Base-by-base conservation (phyloP, 805 yeast genomes). In the Ogataea naganishii region DNA sequence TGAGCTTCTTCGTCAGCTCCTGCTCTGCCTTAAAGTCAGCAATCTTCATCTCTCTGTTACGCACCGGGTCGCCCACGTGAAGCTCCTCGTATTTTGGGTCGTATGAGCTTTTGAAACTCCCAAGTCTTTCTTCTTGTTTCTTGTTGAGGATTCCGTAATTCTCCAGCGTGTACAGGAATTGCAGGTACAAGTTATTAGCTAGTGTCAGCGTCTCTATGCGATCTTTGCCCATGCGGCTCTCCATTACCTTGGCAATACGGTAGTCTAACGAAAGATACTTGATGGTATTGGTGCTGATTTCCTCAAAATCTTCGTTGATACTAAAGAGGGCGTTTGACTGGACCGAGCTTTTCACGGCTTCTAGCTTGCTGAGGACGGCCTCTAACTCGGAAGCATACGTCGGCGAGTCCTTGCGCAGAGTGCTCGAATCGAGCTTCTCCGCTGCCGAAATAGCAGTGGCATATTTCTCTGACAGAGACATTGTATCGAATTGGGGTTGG, bases 41-140 rank as follows among this genome's bases (percentile, higher is more conserved):
- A 34, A 86, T 84, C 49, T 85, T 88, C 28, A 72, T 78, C 14
- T 77, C 75, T 42, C 96, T 65, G 42, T 67, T 60, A 8, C 50
- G 44, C 0, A 65, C 60, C 0, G 80, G 63, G 29, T 64, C 62
- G 1, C 38, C 34, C 1, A 38, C 37, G 11, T 49, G 35, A 1
- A 57, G 23, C 47, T 72, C 66, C 31, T 56, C 56, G 20, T 62
- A 41, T 4, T 61, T 49, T 3, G 76, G 78, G 23, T 50, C 50
- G 29, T 55, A 60, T 1, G 56, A 47, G 4, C 53, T 51, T 29
- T 59, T 55, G 37, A 72, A 62, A 0, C 48, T 40, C 10, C 68
- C 66, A 4, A 71, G 35, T 39, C 55, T 63, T 10, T 46, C 44
- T 10, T 34, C 24, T 28, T 75, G 68, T 5, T 33, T 35, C 22